phyloP scores from a whole-genome alignment of 441 rosid species.

The Bocquillonia castaneifolia region DNA sequence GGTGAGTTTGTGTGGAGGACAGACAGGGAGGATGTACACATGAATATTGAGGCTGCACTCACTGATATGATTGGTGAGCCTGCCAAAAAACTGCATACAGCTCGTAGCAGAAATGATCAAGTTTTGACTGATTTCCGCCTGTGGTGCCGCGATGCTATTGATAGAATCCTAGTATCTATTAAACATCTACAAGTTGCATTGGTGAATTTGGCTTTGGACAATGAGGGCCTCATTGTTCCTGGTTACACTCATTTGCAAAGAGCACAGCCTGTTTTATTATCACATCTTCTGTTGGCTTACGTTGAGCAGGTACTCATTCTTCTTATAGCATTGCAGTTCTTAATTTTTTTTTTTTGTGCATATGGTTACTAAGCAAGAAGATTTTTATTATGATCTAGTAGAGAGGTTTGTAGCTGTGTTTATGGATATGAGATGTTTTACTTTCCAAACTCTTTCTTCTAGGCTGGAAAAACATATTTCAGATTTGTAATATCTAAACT shows the following conservation, averaged over 20 bases:
- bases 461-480: neutral
- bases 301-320: conserved; percentile 67
- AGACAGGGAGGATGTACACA: conserved; percentile 92
- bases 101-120: conserved; percentile 87
- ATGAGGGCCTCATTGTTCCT: conserved; percentile 66
- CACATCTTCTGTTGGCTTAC: conserved; percentile 74
- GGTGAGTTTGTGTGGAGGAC: conserved; percentile 82
- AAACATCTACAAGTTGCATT: conserved; percentile 57
- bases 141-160: conserved; percentile 97
- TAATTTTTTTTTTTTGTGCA: no score
- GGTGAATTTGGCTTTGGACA: conserved; percentile 60
- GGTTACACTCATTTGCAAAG: conserved; percentile 92
- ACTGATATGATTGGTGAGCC: conserved; percentile 92
- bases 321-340: no score
- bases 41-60: conserved; percentile 93
- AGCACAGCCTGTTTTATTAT: conserved; percentile 86
- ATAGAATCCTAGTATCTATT: conserved; percentile 39
- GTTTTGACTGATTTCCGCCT: conserved; percentile 80
- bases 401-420: neutral
- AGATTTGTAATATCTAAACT: conserved; percentile 2
- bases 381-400: no score
- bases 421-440: neutral
- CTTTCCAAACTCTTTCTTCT: neutral
- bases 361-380: no score
- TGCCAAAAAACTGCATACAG: conserved; percentile 92